Evolutionary conservation across 148 eudicot genomes (phyloP), one percentile per base, ranked within the genome.

Genomic region (Diospyros kaki): DNA sequence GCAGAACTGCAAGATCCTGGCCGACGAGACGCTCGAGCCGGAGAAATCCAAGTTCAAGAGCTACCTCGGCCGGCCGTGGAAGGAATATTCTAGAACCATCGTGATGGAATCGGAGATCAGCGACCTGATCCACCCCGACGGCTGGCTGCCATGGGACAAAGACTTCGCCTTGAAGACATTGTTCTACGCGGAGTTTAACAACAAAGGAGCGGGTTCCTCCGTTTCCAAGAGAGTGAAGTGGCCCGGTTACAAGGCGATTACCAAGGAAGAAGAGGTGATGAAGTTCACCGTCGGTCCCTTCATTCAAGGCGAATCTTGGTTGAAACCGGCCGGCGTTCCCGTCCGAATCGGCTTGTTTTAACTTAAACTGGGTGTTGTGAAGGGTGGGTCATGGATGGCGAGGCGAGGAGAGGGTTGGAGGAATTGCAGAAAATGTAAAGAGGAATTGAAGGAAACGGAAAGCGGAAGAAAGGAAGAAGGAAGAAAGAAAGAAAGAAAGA

Each of bases 51-150:
- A 79, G 62, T 41, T 88, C 79, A 84, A 80, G 77, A 88, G 84
- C 15, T 91, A 89, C 73, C 82, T 93, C 6, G 98, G 98, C 4
- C 78, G 96, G 76, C 98, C 98, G 0, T 81, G 85, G 91, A 93
- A 93, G 66, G 85, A 84, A 58, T 91, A 61, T 38, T 91, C 98
- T 0, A 84, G 91, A 75, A 88, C 96, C 1, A 76, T 91, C 43
- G 78, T 93, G 1, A 89, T 93, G 96, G 89, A 93, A 44, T 75
- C 91, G 0, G 83, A 81, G 5, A 81, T 93, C 0, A 87, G 76
- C 1, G 90, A 88, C 17, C 15, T 89, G 9, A 83, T 93, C 40
- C 81, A 87, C 6, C 92, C 96, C 0, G 86, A 84, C 6, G 98
- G 98, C 10, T 93, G 96, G 96, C 54, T 86, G 66, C 79, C 83